Evolutionary conservation across 345 rosid species (phyloP).

Genomic region (Sisymbrium altissimum): DNA sequence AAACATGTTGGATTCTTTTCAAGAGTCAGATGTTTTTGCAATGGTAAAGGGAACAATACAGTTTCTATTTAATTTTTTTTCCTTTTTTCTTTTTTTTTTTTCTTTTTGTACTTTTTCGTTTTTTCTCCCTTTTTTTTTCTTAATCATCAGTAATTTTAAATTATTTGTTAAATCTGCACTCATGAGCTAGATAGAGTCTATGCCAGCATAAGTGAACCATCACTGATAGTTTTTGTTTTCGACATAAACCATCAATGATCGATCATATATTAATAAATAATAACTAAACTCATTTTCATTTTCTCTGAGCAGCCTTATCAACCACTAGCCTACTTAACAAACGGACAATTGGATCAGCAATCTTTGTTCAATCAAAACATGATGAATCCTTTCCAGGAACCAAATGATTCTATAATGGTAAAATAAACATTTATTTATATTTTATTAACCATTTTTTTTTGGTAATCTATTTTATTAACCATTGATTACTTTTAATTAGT

Average conservation of each 20-base stretch:
- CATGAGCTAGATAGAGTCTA: neutral
- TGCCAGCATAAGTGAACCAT: neutral
- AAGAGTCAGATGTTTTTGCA: neutral
- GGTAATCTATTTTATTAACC: neutral
- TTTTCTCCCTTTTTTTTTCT: neutral
- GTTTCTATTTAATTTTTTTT: neutral
- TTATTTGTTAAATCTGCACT: neutral
- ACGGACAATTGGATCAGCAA: neutral
- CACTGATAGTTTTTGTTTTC: neutral
- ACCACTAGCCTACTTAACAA: neutral
- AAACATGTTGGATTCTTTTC: neutral
- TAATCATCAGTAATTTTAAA: neutral
- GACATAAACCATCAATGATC: no score
- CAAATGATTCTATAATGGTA: constrained; percentile 6
- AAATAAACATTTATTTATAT: neutral
- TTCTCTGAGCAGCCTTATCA: neutral
- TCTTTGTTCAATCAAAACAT: neutral
- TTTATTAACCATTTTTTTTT: no score
- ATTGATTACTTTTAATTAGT: neutral
- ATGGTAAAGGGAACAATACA: neutral
- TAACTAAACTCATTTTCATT: neutral
- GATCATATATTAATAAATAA: no score
- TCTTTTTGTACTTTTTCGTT: neutral
- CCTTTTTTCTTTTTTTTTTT: neutral
- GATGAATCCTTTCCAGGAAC: neutral